Conservation (phyloP, 2,329 filamentous ascomycete species). For the Ceratocystis cubensis region DNA sequence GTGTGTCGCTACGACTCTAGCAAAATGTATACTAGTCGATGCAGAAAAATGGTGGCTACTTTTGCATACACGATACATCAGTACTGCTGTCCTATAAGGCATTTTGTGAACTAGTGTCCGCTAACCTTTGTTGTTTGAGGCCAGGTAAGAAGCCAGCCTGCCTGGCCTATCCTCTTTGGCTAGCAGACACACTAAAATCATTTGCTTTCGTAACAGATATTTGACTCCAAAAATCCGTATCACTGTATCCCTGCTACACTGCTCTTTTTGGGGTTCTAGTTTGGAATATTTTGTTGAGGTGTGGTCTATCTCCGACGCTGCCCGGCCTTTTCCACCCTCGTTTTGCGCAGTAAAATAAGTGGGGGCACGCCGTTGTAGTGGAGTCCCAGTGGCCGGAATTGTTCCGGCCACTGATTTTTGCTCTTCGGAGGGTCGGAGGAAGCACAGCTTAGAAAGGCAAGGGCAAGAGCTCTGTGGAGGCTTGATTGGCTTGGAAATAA, state of each 20-base stretch:
- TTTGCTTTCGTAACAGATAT: not conserved
- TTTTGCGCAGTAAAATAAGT: not conserved
- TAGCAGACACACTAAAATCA: not conserved
- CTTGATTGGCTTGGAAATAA: not conserved
- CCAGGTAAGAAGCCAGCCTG: not conserved
- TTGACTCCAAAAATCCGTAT: not conserved
- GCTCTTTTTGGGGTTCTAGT: not conserved
- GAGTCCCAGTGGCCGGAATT: conserved; percentile 16
- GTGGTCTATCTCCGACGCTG: conserved; percentile 6
- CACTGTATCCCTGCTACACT: not conserved
- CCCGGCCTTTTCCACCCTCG: conserved; percentile 1
- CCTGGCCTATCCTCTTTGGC: not conserved
- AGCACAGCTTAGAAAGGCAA: not conserved
- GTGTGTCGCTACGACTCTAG: too few relatives aligned
- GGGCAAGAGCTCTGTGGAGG: not conserved
- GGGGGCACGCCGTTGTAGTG: conserved; percentile 4
- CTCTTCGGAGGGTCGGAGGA: conserved; percentile 6
- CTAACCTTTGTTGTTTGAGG: not conserved
- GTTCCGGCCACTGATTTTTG: conserved; percentile 14
- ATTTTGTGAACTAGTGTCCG: not conserved
- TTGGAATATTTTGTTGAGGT: not conserved
- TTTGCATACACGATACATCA: not conserved
- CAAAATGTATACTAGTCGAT: not conserved
- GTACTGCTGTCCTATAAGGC: too few relatives aligned
- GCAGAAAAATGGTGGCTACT: not conserved